Conservation (phyloP, 257 asterid species). For the Salvia rosmarinus region DNA sequence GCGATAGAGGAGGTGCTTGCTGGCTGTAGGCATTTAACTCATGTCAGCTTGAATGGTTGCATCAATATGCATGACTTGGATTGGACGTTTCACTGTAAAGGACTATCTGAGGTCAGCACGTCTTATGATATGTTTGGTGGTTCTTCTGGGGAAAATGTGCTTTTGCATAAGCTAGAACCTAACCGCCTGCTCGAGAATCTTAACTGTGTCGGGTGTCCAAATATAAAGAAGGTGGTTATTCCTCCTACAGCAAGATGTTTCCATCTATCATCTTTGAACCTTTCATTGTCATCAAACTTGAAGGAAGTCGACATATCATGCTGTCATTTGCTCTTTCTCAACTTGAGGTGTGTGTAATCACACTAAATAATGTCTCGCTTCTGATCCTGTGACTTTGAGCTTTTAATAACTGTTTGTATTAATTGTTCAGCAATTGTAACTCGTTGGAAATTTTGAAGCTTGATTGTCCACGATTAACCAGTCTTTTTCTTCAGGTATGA, state of each 20-base stretch:
- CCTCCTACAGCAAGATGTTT: conserved; percentile 79
- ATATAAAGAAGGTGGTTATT: conserved; percentile 84
- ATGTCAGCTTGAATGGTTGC: conserved; percentile 93
- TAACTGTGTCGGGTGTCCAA: conserved; percentile 95
- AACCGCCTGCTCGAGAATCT: conserved; percentile 76
- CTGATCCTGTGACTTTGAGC: not conserved
- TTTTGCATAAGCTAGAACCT: conserved; percentile 40
- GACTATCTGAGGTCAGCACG: conserved; percentile 38
- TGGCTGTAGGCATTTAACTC: conserved; percentile 82
- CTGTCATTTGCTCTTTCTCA: conserved; percentile 72
- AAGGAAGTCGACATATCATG: conserved; percentile 95
- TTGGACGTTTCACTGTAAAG: conserved; percentile 61
- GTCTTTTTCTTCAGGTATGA: conserved; percentile 95
- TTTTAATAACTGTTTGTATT: conserved; percentile 28
- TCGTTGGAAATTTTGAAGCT: conserved; percentile 88
- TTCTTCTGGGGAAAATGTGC: conserved; percentile 33
- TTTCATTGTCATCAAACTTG: conserved; percentile 82
- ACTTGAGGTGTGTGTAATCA: conserved; percentile 69
- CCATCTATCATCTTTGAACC: conserved; percentile 75
- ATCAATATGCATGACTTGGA: conserved; percentile 91
- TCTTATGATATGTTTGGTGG: conserved; percentile 31
- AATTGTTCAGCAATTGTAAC: conserved; percentile 72
- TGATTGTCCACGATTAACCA: conserved; percentile 82
- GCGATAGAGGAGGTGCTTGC: conserved; percentile 95
- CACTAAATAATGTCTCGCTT: conserved; percentile 3